These are phyloP conservation scores for Anaeromyces robustus DNA, from an alignment of 192 early-diverging fungal species.

Conservation along the genomic window DNA sequence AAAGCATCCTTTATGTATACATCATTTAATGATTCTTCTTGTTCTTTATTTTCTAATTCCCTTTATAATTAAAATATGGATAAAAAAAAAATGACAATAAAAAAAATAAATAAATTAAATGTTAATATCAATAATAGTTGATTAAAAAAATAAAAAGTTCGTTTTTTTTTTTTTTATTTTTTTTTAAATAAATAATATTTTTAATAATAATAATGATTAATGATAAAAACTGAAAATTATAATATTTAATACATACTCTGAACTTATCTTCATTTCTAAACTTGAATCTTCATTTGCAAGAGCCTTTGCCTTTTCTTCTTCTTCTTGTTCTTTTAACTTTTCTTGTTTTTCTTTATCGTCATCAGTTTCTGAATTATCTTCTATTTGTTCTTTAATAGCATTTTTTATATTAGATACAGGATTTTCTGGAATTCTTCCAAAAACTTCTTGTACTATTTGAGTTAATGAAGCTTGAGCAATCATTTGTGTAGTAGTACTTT, in stretches of 20 bases:
- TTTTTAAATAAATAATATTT: too few relatives aligned
- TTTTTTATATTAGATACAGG: slow-evolving; percentile 4
- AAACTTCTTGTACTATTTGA: slow-evolving; percentile 74
- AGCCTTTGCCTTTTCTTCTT: not conserved
- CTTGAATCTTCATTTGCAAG: not conserved
- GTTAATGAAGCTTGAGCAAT: slow-evolving; percentile 75
- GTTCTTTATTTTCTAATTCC: not conserved
- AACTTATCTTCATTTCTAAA: not conserved
- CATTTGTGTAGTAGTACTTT: slow-evolving; percentile 56
- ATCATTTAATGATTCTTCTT: not conserved
- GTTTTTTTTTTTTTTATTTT: too few relatives aligned
- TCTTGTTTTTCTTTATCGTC: not conserved
- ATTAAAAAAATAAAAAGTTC: too few relatives aligned
- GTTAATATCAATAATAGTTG: too few relatives aligned
- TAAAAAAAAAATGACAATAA: too few relatives aligned
- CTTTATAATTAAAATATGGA: too few relatives aligned
- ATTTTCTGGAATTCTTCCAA: slow-evolving; percentile 45
- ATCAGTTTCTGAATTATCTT: not conserved
- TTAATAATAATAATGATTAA: too few relatives aligned
- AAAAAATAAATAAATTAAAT: too few relatives aligned
- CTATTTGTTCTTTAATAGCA: not conserved
- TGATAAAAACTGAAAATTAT: too few relatives aligned
- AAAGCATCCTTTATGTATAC: slow-evolving; percentile 53
- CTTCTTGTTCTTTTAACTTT: not conserved
- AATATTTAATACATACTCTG: not conserved